Percentiles rank a stretch among this genome's conserved stretches.
phyloP scores from a whole-genome alignment of 2,329 filamentous ascomycete species.

The Ambrosiella beaveri region DNA sequence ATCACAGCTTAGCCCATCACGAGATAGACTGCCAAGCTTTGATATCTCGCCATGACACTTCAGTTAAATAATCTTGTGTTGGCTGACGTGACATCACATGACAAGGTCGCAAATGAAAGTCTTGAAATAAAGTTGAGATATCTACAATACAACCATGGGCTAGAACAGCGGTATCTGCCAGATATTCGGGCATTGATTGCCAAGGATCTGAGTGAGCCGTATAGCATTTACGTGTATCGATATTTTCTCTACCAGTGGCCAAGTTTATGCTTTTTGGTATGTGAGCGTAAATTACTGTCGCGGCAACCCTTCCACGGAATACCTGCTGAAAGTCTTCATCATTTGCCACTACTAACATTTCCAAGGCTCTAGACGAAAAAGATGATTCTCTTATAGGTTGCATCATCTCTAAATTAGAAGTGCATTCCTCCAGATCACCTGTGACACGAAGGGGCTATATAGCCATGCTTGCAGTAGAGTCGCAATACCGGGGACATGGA shows the following conservation, averaged over 20 bases:
- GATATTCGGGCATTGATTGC: slow-evolving; percentile 86
- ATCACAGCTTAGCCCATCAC: too few species aligned
- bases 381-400: slow-evolving; percentile 63
- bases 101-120: not conserved
- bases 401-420: slow-evolving; percentile 86
- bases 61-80: too few species aligned
- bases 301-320: not conserved
- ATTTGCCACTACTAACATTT: not conserved
- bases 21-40: too few species aligned
- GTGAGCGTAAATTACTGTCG: slow-evolving; percentile 1
- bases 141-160: slow-evolving; percentile 42
- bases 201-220: slow-evolving; percentile 90
- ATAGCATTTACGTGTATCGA: slow-evolving; percentile 97
- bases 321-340: not conserved
- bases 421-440: slow-evolving; percentile 65
- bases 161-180: slow-evolving; percentile 52
- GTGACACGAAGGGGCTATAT: slow-evolving; percentile 76
- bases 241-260: slow-evolving; percentile 98
- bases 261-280: slow-evolving; percentile 87
- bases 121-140: slow-evolving; percentile 31
- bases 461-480: slow-evolving; percentile 88
- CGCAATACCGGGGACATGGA: slow-evolving; percentile 62
- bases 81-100: too few species aligned
- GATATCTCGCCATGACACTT: too few species aligned
- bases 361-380: slow-evolving; percentile 40